Evolutionary conservation across 257 asterid species (phyloP).

Genomic region (Przewalskia tangutica): DNA sequence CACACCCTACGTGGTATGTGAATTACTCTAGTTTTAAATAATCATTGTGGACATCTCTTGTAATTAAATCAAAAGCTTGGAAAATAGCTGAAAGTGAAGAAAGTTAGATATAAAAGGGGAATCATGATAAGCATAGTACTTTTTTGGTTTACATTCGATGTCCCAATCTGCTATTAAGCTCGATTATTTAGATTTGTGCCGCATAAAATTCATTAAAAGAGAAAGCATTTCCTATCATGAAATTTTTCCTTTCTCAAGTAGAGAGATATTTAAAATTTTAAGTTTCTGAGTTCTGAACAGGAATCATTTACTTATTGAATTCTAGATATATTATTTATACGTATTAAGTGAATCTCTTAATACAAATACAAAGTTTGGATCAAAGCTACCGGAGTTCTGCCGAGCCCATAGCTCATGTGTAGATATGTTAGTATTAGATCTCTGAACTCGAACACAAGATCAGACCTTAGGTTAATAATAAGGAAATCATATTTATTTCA

Average conservation of each 20-base stretch:
- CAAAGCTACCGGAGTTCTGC: too few relatives aligned
- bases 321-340: too few relatives aligned
- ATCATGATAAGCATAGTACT: not conserved
- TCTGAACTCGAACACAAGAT: not conserved
- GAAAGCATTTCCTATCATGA: not conserved
- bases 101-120: not conserved
- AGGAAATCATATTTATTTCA: not conserved
- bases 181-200: not conserved
- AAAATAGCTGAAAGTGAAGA: not conserved
- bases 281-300: too few relatives aligned
- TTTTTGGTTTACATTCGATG: not conserved
- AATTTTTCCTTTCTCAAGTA: too few relatives aligned
- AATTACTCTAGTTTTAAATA: too few relatives aligned
- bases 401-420: too few relatives aligned
- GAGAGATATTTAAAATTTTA: too few relatives aligned
- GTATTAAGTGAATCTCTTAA: too few relatives aligned
- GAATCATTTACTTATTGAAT: too few relatives aligned
- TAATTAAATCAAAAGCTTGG: not conserved
- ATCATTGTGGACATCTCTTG: not conserved
- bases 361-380: too few relatives aligned
- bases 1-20: too few relatives aligned
- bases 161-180: not conserved
- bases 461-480: fast-evolving
- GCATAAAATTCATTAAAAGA: not conserved
- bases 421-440: too few relatives aligned